Percentiles rank a stretch among this genome's conserved stretches.
phyloP scores from a whole-genome alignment of 2,329 filamentous ascomycete species.

The Hymenoscyphus infarciens region DNA sequence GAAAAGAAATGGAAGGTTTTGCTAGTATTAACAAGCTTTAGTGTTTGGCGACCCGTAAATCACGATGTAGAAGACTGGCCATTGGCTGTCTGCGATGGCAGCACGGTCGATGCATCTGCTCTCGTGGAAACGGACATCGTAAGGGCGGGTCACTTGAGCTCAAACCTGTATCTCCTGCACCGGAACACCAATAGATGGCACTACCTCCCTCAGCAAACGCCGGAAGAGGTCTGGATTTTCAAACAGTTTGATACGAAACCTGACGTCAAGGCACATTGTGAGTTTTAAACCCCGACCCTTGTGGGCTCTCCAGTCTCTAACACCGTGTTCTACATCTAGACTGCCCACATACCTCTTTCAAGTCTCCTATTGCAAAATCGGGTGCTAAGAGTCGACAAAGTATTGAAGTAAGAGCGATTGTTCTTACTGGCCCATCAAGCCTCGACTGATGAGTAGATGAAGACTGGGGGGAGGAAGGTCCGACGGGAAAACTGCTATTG shows the following conservation, averaged over 20 bases:
- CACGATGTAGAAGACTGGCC: conserved; percentile 6
- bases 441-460: too few species aligned
- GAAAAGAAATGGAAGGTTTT: neutral
- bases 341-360: neutral
- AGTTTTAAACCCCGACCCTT: neutral
- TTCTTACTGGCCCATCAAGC: neutral
- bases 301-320: too few species aligned
- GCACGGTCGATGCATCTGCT: neutral
- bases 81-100: conserved; percentile 2
- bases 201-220: neutral
- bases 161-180: neutral
- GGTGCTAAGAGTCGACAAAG: neutral
- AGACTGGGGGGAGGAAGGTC: too few species aligned
- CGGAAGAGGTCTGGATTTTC: conserved; percentile 4
- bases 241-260: conserved; percentile 6
- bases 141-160: neutral
- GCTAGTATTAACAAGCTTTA: neutral
- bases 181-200: neutral
- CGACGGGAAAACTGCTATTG: too few species aligned
- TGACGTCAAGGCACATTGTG: neutral
- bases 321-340: neutral
- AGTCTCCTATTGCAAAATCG: neutral
- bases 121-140: conserved; percentile 5
- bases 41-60: conserved; percentile 1
- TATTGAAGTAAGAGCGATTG: conserved; percentile 5